Percentiles rank a stretch among this genome's conserved stretches.
Conservation (phyloP, 768 basidiomycete genomes). For the Coprinopsis cinerea region DNA sequence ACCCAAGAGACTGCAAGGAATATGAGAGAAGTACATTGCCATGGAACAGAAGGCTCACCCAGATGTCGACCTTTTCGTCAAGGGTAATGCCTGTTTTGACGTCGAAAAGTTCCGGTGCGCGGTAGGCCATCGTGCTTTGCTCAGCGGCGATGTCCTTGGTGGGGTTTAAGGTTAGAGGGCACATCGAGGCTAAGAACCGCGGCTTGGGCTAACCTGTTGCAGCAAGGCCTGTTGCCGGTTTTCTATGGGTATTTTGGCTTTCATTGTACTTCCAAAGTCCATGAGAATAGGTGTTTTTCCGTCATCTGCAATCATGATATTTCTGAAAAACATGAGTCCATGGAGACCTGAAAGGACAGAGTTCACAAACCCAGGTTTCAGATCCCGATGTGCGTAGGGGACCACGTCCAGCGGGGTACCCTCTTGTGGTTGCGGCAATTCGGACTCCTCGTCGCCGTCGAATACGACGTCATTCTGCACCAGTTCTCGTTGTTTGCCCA, state of each 20-base stretch:
- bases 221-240: constrained; percentile 82
- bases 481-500: constrained; percentile 45
- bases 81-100: constrained; percentile 84
- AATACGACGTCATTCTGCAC: constrained; percentile 63
- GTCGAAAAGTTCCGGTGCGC: constrained; percentile 96
- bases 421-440: constrained; percentile 33
- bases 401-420: constrained; percentile 51
- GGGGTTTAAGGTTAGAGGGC: neutral
- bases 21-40: neutral
- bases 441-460: constrained; percentile 73
- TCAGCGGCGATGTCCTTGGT: constrained; percentile 82
- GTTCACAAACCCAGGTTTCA: constrained; percentile 83
- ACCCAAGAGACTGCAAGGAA: constrained; percentile 83
- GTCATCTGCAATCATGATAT: constrained; percentile 95
- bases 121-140: constrained; percentile 97
- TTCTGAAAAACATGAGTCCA: constrained; percentile 41
- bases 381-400: constrained; percentile 93
- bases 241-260: constrained; percentile 77
- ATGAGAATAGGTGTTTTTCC: constrained; percentile 85
- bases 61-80: constrained; percentile 95
- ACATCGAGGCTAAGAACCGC: constrained; percentile 3
- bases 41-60: constrained; percentile 48
- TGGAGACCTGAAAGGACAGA: neutral
- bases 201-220: constrained; percentile 61
- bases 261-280: constrained; percentile 93